phyloP scores from a whole-genome alignment of 208 protist species.

The Kentomonas sorsogonicus region DNA sequence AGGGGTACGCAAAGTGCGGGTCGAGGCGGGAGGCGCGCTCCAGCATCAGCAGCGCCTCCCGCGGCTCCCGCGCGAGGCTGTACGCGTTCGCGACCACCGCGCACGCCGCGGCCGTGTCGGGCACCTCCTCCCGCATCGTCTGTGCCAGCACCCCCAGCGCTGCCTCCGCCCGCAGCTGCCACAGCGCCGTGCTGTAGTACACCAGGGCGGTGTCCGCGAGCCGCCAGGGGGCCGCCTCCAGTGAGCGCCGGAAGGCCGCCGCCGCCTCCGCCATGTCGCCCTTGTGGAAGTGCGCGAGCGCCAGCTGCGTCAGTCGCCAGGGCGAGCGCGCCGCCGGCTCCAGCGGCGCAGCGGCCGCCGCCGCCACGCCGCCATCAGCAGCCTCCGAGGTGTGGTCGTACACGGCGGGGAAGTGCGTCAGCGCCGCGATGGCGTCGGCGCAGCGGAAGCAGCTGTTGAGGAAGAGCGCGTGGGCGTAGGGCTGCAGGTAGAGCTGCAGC shows the following conservation, averaged over 20 bases:
- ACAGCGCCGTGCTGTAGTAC: conserved; percentile 95
- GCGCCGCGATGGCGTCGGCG: conserved; percentile 18
- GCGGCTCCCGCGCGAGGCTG: conserved; percentile 91
- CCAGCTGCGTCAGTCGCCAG: conserved; percentile 47
- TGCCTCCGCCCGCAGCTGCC: conserved; percentile 88
- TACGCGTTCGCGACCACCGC: conserved; percentile 94
- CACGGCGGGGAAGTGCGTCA: conserved; percentile 7
- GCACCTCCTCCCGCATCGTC: conserved; percentile 82
- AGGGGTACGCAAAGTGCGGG: conserved; percentile 85
- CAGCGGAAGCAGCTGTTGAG: conserved; percentile 31
- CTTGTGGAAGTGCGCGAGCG: conserved; percentile 68
- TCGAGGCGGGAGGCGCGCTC: conserved; percentile 88
- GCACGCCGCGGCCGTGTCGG: conserved; percentile 78
- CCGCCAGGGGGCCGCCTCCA: conserved; percentile 48
- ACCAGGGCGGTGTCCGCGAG: conserved; percentile 49
- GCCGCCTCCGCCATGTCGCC: conserved; percentile 57
- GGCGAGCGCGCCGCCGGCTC: conserved; percentile 17
- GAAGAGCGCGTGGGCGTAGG: conserved; percentile 23
- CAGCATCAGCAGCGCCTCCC: conserved; percentile 93
- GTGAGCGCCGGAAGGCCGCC: conserved; percentile 39
- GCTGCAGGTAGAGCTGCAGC: conserved; percentile 19
- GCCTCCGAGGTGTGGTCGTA: not conserved
- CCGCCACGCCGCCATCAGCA: not conserved
- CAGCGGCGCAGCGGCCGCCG: not conserved
- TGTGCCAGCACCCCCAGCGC: conserved; percentile 87